These are phyloP conservation scores for Solidago caesia DNA, from an alignment of 129 eudicot species.

Conservation along the genomic window DNA sequence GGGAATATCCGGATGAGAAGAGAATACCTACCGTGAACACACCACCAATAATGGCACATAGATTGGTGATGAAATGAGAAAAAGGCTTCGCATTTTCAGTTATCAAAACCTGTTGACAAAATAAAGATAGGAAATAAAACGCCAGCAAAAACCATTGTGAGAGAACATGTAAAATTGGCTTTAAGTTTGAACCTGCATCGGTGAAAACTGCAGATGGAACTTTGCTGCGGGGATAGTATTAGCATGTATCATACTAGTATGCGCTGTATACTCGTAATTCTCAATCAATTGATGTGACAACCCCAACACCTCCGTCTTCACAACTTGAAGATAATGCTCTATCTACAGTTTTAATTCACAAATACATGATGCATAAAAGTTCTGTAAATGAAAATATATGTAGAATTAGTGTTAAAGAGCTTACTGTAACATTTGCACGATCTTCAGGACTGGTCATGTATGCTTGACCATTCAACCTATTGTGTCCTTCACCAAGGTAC, in stretches of 20 bases:
- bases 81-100: slow-evolving; percentile 61
- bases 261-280: slow-evolving; percentile 89
- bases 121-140: slow-evolving; percentile 1
- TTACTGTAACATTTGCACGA: slow-evolving; percentile 72
- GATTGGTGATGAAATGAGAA: slow-evolving; percentile 78
- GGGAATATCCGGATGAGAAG: not conserved
- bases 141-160: not conserved
- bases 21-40: slow-evolving; percentile 74
- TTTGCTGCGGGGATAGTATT: slow-evolving; percentile 67
- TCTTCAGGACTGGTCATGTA: slow-evolving; percentile 50
- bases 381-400: not conserved
- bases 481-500: slow-evolving; percentile 64
- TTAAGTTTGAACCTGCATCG: slow-evolving; percentile 67
- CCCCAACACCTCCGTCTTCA: slow-evolving; percentile 83
- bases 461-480: slow-evolving; percentile 53
- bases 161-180: not conserved
- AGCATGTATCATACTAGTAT: slow-evolving; percentile 77
- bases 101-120: slow-evolving; percentile 53
- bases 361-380: slow-evolving; percentile 10
- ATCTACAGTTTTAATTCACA: slow-evolving; percentile 50
- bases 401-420: slow-evolving; percentile 13
- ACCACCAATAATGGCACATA: slow-evolving; percentile 96
- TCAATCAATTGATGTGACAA: slow-evolving; percentile 56
- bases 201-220: slow-evolving; percentile 74
- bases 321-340: slow-evolving; percentile 89